Conservation (phyloP, 345 rosid species). For the Microcos paniculata region DNA sequence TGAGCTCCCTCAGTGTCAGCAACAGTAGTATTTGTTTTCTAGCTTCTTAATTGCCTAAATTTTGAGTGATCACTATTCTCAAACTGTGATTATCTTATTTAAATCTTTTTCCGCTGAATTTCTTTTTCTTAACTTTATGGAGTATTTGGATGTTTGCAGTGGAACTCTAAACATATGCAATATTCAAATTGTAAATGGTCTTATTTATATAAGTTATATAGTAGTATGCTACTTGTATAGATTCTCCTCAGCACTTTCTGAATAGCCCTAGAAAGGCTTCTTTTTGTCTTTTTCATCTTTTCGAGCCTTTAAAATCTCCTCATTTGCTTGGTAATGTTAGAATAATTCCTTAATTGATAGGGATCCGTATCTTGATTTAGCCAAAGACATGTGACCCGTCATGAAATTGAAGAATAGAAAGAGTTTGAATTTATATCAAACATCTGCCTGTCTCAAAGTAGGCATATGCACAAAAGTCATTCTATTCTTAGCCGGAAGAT, state of each 20-base stretch:
- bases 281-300: not conserved
- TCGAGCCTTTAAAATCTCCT: not conserved
- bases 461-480: too few relatives aligned
- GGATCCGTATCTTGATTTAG: not conserved
- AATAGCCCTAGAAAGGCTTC: not conserved
- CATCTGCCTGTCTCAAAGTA: too few relatives aligned
- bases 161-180: not conserved
- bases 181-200: not conserved
- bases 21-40: slow-evolving; percentile 49
- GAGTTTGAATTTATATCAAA: too few relatives aligned
- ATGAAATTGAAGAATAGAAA: too few relatives aligned
- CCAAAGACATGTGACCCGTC: too few relatives aligned
- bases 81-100: not conserved
- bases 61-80: not conserved
- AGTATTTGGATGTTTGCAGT: not conserved
- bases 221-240: not conserved
- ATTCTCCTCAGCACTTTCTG: not conserved
- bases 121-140: not conserved
- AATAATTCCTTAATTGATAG: not conserved
- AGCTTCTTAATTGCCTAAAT: not conserved
- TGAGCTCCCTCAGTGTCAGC: slow-evolving; percentile 93
- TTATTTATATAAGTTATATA: not conserved
- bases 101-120: not conserved
- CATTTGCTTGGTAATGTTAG: not conserved
- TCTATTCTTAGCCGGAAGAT: too few relatives aligned